phyloP scores from a whole-genome alignment of 2,329 filamentous ascomycete genomes.

The Plectosphaerella plurivora region DNA sequence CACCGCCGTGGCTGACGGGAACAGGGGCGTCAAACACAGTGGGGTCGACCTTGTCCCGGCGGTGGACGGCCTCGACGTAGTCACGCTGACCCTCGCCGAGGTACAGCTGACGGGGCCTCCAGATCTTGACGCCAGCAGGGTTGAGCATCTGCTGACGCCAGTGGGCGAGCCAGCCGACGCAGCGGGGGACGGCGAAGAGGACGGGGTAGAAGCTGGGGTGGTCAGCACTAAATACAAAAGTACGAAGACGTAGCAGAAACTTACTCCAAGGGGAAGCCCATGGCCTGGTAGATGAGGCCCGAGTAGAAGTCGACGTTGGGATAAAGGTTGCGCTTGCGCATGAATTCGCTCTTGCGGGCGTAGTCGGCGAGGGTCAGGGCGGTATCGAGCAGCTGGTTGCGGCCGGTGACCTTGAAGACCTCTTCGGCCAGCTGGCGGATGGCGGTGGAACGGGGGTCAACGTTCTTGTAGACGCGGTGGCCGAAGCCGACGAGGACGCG shows the following conservation, averaged over 20 bases:
- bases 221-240: not conserved
- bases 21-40: slow-evolving; percentile 29
- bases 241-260: slow-evolving; percentile 4
- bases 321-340: slow-evolving; percentile 43
- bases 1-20: slow-evolving; percentile 32
- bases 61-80: slow-evolving; percentile 32
- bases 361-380: slow-evolving; percentile 40
- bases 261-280: slow-evolving; percentile 45
- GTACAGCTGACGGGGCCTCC: slow-evolving; percentile 44
- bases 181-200: slow-evolving; percentile 44
- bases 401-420: slow-evolving; percentile 44
- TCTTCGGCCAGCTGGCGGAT: slow-evolving; percentile 44
- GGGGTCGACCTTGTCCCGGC: slow-evolving; percentile 23
- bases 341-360: slow-evolving; percentile 40
- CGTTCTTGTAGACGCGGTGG: slow-evolving; percentile 50
- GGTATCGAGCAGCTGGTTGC: slow-evolving; percentile 47
- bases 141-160: slow-evolving; percentile 47
- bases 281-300: slow-evolving; percentile 46
- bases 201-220: slow-evolving; percentile 40
- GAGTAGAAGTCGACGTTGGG: slow-evolving; percentile 50
- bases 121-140: slow-evolving; percentile 43
- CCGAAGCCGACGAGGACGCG: slow-evolving; percentile 51
- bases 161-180: slow-evolving; percentile 47
- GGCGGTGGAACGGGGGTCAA: slow-evolving; percentile 46
- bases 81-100: slow-evolving; percentile 37